These are phyloP conservation scores for Boletellus sp. DNA, from an alignment of 768 basidiomycete species.

Conservation along the genomic window DNA sequence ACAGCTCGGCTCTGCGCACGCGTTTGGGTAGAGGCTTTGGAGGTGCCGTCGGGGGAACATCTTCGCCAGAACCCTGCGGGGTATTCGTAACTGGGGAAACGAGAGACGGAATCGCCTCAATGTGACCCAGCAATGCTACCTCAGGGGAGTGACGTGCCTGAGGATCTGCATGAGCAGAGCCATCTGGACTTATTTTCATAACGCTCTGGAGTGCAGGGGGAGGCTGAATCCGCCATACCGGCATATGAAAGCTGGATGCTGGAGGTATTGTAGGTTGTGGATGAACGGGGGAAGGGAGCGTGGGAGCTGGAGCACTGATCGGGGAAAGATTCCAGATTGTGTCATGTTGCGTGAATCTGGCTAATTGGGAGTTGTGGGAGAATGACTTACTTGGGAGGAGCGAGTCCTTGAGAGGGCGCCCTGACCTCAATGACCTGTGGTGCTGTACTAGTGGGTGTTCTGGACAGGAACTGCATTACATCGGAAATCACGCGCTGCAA, in stretches of 20 bases:
- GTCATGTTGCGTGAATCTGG: constrained; percentile 2
- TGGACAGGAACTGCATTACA: constrained; percentile 1
- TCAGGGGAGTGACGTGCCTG: background rate
- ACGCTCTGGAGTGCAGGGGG: background rate
- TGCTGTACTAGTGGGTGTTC: background rate
- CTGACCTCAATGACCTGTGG: background rate
- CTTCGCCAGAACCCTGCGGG: background rate
- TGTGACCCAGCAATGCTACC: background rate
- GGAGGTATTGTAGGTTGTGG: background rate
- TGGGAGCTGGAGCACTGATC: constrained; percentile 2
- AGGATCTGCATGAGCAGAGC: background rate
- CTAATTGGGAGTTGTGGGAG: background rate
- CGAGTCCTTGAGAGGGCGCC: background rate
- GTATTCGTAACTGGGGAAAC: background rate
- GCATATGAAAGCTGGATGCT: background rate
- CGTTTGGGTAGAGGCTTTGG: constrained; percentile 29
- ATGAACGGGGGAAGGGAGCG: background rate
- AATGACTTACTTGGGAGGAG: constrained; percentile 16
- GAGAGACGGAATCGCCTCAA: background rate
- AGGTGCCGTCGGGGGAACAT: background rate
- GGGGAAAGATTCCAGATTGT: background rate
- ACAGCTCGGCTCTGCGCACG: constrained; percentile 16
- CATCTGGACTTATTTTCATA: background rate
- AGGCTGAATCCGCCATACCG: background rate
- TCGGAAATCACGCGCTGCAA: constrained; percentile 16